Conservation (phyloP, 495 filamentous ascomycete species). For the Neurospora sp. region DNA sequence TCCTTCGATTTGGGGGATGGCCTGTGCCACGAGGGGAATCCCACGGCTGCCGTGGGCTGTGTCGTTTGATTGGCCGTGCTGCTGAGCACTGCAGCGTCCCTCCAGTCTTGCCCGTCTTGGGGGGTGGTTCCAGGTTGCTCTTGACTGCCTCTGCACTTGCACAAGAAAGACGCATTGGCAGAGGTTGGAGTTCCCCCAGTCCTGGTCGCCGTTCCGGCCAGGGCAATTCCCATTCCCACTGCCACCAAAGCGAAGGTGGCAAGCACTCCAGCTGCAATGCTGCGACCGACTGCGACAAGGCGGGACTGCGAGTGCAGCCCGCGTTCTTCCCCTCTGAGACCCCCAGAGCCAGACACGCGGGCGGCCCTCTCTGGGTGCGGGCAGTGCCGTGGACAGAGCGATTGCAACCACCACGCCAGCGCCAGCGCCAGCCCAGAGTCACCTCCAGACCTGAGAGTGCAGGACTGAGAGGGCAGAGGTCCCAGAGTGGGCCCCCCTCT, state of each 20-base stretch:
- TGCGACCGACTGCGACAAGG: neutral
- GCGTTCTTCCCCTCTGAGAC: neutral
- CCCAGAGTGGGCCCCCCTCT: neutral
- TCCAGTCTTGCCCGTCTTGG: neutral
- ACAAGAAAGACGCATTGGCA: neutral
- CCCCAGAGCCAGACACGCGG: neutral
- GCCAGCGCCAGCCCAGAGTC: neutral
- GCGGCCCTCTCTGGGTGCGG: neutral
- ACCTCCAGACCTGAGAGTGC: neutral
- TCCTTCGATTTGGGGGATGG: neutral
- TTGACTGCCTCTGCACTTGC: neutral
- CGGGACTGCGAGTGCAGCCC: neutral
- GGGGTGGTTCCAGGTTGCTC: neutral
- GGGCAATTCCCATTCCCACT: neutral
- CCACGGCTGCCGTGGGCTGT: neutral
- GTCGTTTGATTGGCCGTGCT: neutral
- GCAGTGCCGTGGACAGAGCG: neutral
- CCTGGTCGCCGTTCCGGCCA: neutral
- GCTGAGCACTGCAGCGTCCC: neutral
- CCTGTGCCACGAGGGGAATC: neutral
- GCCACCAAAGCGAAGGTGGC: neutral
- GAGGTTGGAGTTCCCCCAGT: neutral
- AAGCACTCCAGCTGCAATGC: neutral
- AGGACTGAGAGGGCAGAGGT: neutral
- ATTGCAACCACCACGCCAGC: neutral